Evolutionary conservation across 306 rosid genomes (phyloP).

Genomic region (Fragaria ananassa): DNA sequence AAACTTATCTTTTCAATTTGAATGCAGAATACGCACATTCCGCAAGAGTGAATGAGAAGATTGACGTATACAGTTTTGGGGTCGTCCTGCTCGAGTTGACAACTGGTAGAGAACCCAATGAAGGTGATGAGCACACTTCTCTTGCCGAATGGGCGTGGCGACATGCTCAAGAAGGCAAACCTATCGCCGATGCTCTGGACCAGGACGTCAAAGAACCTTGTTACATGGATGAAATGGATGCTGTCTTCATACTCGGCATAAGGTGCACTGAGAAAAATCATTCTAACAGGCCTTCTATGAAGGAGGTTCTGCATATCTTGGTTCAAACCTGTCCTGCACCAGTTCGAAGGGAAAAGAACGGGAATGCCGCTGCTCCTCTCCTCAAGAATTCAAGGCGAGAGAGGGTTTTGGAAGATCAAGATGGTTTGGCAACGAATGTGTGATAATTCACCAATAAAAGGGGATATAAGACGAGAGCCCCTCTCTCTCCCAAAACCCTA

Average conservation of each 20-base stretch:
- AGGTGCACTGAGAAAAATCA: slow-evolving; percentile 53
- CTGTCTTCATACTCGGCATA: slow-evolving; percentile 61
- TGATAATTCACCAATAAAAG: background rate
- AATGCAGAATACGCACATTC: slow-evolving; percentile 66
- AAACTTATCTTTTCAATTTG: background rate
- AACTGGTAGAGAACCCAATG: slow-evolving; percentile 60
- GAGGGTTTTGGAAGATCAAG: slow-evolving; percentile 26
- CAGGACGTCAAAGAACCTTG: slow-evolving; percentile 44
- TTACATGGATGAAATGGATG: slow-evolving; percentile 49
- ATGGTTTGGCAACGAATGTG: slow-evolving; percentile 14
- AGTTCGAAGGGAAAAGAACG: slow-evolving; percentile 21
- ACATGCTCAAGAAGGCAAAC: slow-evolving; percentile 32
- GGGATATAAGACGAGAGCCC: background rate
- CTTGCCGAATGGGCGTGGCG: slow-evolving; percentile 72
- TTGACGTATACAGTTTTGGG: slow-evolving; percentile 77
- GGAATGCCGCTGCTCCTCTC: slow-evolving; percentile 43
- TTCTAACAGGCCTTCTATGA: slow-evolving; percentile 64
- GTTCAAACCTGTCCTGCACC: slow-evolving; percentile 18
- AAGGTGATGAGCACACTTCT: slow-evolving; percentile 57
- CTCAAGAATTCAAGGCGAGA: slow-evolving; percentile 48
- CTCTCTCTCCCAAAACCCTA: no score
- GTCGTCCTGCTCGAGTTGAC: slow-evolving; percentile 67
- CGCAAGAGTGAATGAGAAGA: slow-evolving; percentile 57
- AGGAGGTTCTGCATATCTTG: slow-evolving; percentile 54
- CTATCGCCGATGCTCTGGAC: slow-evolving; percentile 50